Percentiles rank a stretch among this genome's conserved stretches.
These are phyloP conservation scores for Backusella westeae DNA, from an alignment of 192 early-diverging fungal genomes.

Conservation along the genomic window DNA sequence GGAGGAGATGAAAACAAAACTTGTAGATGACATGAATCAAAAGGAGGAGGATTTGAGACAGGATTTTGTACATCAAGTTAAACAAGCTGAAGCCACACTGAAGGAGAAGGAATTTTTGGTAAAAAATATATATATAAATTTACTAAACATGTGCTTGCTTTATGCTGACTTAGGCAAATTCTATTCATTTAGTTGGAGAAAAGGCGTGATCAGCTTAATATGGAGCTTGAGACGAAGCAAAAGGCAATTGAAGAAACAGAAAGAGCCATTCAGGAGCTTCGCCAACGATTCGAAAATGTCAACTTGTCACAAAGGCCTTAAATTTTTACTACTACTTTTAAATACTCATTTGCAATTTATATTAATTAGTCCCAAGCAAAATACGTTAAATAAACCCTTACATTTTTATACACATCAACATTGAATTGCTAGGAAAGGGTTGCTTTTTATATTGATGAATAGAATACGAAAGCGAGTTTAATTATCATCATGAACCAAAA, in stretches of 20 bases:
- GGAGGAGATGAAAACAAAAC: conserved; percentile 56
- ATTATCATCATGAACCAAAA: too few relatives aligned
- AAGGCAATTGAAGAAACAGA: neutral
- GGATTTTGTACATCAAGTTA: conserved; percentile 48
- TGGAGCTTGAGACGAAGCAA: neutral
- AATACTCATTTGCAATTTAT: too few relatives aligned
- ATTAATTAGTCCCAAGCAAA: neutral
- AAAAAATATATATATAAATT: neutral
- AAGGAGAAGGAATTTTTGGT: conserved; percentile 45
- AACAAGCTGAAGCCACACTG: conserved; percentile 45
- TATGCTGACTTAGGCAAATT: neutral
- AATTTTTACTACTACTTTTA: neutral
- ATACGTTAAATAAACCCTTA: neutral
- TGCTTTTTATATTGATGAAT: too few relatives aligned
- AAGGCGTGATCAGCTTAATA: conserved; percentile 1
- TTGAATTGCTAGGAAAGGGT: neutral
- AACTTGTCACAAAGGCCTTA: neutral
- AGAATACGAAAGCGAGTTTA: too few relatives aligned
- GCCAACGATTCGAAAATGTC: neutral
- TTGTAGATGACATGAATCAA: conserved; percentile 60
- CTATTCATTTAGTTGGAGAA: neutral
- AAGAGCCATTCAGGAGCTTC: neutral
- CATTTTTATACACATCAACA: neutral
- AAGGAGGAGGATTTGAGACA: conserved; percentile 60
- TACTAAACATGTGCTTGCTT: neutral